These are phyloP conservation scores for Phyllosticta citrichinensis DNA, from an alignment of 2,329 filamentous ascomycete genomes.

Conservation along the genomic window DNA sequence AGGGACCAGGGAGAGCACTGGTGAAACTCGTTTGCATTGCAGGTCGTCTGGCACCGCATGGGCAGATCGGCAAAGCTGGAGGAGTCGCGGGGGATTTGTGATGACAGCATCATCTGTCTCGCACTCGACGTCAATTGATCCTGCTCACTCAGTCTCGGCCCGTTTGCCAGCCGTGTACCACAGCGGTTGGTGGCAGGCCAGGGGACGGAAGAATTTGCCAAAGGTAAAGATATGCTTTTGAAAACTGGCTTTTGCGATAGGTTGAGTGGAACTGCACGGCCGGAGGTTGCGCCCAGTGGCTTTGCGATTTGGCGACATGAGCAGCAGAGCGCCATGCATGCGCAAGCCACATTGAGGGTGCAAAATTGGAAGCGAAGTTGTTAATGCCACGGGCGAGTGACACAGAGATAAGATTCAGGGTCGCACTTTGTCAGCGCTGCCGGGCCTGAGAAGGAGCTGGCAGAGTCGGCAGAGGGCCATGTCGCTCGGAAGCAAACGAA, in stretches of 20 bases:
- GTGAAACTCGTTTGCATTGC: background rate
- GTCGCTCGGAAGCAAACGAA: constrained; percentile 7
- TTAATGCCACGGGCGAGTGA: background rate
- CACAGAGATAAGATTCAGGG: background rate
- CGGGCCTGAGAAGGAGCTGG: no score
- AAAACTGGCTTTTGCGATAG: background rate
- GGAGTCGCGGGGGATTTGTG: background rate
- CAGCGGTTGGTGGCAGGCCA: background rate
- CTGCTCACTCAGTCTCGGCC: background rate
- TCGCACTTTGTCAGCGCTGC: background rate
- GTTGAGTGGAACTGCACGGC: background rate
- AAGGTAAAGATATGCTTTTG: background rate
- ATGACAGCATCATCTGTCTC: background rate
- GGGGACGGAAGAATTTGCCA: background rate
- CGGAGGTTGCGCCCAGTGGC: background rate
- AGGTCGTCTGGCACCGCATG: background rate
- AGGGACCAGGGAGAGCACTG: background rate
- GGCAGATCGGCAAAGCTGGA: background rate
- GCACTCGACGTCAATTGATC: background rate
- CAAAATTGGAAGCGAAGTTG: background rate
- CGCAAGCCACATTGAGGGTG: background rate
- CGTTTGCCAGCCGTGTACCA: background rate
- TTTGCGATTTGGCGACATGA: background rate
- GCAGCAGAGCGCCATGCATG: background rate
- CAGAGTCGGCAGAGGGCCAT: no score